phyloP scores from a whole-genome alignment of 768 basidiomycete genomes.

The Podaxis carcinomalis region DNA sequence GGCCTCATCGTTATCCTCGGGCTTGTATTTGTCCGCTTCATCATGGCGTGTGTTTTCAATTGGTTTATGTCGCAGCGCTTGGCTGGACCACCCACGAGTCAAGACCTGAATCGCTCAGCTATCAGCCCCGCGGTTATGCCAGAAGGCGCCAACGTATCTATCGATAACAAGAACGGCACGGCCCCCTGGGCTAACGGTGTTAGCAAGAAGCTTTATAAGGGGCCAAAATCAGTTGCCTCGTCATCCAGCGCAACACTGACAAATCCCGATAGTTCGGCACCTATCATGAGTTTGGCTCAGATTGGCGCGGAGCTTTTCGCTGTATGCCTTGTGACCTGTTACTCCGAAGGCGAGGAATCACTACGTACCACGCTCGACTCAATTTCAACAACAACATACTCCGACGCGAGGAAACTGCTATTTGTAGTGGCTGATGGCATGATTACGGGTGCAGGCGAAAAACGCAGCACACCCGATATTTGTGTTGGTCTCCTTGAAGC shows the following conservation, averaged over 20 bases:
- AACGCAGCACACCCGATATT: conserved; percentile 92
- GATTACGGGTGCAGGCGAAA: conserved; percentile 98
- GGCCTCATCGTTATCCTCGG: conserved; percentile 89
- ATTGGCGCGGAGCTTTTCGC: conserved; percentile 96
- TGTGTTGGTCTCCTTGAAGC: conserved; percentile 90
- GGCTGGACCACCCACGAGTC: conserved; percentile 69
- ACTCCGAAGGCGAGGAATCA: conserved; percentile 94
- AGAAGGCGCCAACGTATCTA: conserved; percentile 90
- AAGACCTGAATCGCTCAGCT: conserved; percentile 72
- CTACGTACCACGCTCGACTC: conserved; percentile 90
- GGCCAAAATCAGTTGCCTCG: conserved; percentile 42
- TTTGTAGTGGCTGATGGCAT: conserved; percentile 97
- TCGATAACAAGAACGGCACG: conserved; percentile 87
- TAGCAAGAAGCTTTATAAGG: conserved; percentile 47
- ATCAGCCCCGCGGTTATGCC: conserved; percentile 97
- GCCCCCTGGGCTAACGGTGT: conserved; percentile 85
- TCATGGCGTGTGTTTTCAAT: conserved; percentile 94
- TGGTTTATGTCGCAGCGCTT: conserved; percentile 91
- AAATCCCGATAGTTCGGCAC: conserved; percentile 40
- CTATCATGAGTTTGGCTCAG: conserved; percentile 79
- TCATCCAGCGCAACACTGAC: conserved; percentile 55
- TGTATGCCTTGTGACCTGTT: conserved; percentile 95
- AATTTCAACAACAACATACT: conserved; percentile 87
- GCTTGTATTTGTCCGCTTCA: conserved; percentile 87
- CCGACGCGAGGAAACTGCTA: conserved; percentile 86